Evolutionary conservation across 108 stramenopile genomes (phyloP).

Genomic region (Nitzschia palea): DNA sequence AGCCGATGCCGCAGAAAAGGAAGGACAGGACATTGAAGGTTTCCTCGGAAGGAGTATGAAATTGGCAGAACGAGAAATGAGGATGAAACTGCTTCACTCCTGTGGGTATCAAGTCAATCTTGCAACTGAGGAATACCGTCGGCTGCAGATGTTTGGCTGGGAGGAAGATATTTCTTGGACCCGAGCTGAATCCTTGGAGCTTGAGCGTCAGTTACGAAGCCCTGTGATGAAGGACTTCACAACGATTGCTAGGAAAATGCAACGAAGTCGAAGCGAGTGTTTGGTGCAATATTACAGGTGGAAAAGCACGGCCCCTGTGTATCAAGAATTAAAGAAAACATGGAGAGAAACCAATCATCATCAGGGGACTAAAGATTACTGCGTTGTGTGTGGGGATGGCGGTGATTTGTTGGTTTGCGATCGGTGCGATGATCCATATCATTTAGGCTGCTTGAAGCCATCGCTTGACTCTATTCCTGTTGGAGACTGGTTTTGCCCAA

Average conservation of each 20-base stretch:
- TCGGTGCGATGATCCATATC: slow-evolving; percentile 70
- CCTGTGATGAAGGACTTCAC: slow-evolving; percentile 36
- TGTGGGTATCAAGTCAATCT: slow-evolving; percentile 40
- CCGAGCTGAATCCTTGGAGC: background rate
- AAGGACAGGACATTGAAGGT: slow-evolving; percentile 47
- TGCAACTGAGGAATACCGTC: slow-evolving; percentile 25
- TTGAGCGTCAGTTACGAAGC: background rate
- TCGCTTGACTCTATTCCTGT: slow-evolving; percentile 64
- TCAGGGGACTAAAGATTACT: slow-evolving; percentile 40
- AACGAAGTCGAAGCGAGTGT: slow-evolving; percentile 44
- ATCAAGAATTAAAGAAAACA: slow-evolving; percentile 38
- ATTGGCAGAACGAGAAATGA: slow-evolving; percentile 39
- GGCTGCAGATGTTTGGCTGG: slow-evolving; percentile 1
- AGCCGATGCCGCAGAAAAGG: slow-evolving; percentile 32
- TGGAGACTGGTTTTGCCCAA: slow-evolving; percentile 81
- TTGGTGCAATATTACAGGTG: slow-evolving; percentile 62
- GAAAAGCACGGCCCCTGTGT: slow-evolving; percentile 29
- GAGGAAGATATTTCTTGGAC: background rate
- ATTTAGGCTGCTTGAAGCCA: slow-evolving; percentile 64
- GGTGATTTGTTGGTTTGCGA: slow-evolving; percentile 73
- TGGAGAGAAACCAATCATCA: slow-evolving; percentile 33
- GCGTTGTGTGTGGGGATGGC: slow-evolving; percentile 53
- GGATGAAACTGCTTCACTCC: slow-evolving; percentile 43
- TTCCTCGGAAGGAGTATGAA: slow-evolving; percentile 35
- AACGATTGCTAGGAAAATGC: slow-evolving; percentile 47